Percentiles rank a stretch among this genome's conserved stretches.
These are phyloP conservation scores for Sugiyamaella americana DNA, from an alignment of 805 yeast genomes.

Conservation along the genomic window DNA sequence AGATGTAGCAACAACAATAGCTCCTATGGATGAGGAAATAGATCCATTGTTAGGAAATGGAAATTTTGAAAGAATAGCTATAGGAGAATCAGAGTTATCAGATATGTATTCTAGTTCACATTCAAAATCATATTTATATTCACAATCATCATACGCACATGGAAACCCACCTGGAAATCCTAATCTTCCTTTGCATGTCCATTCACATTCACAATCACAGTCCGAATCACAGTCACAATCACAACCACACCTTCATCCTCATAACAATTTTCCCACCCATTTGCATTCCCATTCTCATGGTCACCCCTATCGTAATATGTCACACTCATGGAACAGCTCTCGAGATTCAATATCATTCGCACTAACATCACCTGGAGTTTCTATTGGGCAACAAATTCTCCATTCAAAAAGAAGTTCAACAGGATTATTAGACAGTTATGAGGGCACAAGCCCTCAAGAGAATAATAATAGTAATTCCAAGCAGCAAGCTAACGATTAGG, in stretches of 20 bases:
- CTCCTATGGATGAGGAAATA: no score
- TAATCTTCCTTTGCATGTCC: neutral
- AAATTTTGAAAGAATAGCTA: no score
- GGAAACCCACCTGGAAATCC: neutral
- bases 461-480: no score
- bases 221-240: neutral
- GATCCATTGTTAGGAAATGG: no score
- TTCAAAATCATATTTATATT: neutral
- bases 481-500: no score
- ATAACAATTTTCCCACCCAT: no score
- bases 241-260: no score
- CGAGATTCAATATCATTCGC: conserved; percentile 1
- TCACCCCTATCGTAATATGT: neutral
- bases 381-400: conserved; percentile 3
- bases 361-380: conserved; percentile 5
- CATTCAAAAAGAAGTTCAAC: conserved; percentile 3
- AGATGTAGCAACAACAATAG: no score
- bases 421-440: no score
- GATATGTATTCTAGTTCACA: neutral
- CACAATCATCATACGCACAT: neutral
- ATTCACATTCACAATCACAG: neutral
- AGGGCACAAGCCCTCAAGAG: no score
- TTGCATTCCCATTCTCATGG: no score
- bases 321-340: neutral
- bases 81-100: no score